These are phyloP conservation scores for Pleurotus giganteus DNA, from an alignment of 768 basidiomycete genomes.

Conservation along the genomic window DNA sequence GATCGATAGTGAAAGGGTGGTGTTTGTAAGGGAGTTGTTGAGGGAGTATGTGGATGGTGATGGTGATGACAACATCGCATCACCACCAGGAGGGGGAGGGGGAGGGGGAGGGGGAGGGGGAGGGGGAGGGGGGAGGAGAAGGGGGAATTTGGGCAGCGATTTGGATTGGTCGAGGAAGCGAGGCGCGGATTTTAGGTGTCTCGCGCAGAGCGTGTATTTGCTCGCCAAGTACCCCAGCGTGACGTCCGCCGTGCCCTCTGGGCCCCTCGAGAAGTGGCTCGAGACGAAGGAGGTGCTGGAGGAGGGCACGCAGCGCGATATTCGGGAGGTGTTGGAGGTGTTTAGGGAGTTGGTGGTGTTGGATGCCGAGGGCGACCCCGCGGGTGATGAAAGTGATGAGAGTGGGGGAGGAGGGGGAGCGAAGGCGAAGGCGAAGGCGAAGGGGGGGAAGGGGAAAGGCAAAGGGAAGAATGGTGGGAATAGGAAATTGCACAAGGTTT, in stretches of 20 bases:
- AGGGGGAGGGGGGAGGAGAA: conserved; percentile 44
- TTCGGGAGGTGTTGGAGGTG: conserved; percentile 43
- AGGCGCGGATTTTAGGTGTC: conserved; percentile 59
- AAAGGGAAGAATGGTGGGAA: conserved; percentile 27
- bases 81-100: conserved; percentile 40
- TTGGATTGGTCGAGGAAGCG: conserved; percentile 50
- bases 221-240: conserved; percentile 42
- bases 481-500: conserved; percentile 38
- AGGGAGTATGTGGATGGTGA: conserved; percentile 5
- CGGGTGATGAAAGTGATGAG: too few relatives aligned
- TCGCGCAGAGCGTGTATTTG: conserved; percentile 51
- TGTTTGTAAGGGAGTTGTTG: conserved; percentile 37
- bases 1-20: conserved; percentile 51
- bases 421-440: too few relatives aligned
- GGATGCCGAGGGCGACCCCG: too few relatives aligned
- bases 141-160: too few relatives aligned
- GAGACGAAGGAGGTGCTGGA: conserved; percentile 28
- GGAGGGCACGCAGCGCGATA: conserved; percentile 24
- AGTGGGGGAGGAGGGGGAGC: too few relatives aligned
- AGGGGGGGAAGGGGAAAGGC: not conserved
- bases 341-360: conserved; percentile 18
- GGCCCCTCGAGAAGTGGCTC: conserved; percentile 53
- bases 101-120: conserved; percentile 47
- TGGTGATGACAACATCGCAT: conserved; percentile 35
- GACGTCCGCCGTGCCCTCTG: conserved; percentile 25